Percentiles rank a stretch among this genome's conserved stretches.
Evolutionary conservation across 2,329 filamentous ascomycete genomes (phyloP).

Genomic region (Teratosphaeria pseudoeucalypti): DNA sequence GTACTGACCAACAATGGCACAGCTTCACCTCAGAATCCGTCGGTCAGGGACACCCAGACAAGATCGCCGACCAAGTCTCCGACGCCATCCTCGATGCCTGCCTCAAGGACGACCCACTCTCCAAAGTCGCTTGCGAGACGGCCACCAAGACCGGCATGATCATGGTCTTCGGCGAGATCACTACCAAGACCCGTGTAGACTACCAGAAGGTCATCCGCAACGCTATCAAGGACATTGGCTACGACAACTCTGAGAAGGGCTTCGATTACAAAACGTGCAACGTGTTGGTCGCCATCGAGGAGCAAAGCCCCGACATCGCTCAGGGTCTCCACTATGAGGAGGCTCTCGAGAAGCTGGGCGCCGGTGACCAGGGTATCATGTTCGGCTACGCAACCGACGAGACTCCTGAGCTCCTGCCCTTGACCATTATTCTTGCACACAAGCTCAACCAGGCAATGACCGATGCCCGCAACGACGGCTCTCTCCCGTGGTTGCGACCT

Average conservation of each 20-base stretch:
- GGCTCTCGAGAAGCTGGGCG: constrained; percentile 93
- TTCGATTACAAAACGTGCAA: constrained; percentile 99
- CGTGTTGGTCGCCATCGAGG: constrained; percentile 95
- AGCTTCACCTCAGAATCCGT: constrained; percentile 44
- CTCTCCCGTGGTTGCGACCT: constrained; percentile 85
- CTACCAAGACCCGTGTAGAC: constrained; percentile 88
- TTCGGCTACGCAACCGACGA: constrained; percentile 99
- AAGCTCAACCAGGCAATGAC: constrained; percentile 95
- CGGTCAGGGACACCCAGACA: constrained; percentile 30
- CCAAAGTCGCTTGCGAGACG: constrained; percentile 97
- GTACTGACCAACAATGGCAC: background rate
- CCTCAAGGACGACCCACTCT: constrained; percentile 84
- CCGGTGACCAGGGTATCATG: constrained; percentile 99
- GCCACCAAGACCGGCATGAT: constrained; percentile 99
- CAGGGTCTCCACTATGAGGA: constrained; percentile 98
- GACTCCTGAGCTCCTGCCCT: constrained; percentile 90
- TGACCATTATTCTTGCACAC: constrained; percentile 90
- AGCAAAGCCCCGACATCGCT: constrained; percentile 97
- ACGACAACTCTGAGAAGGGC: constrained; percentile 92
- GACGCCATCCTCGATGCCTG: constrained; percentile 98
- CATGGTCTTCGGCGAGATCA: constrained; percentile 98
- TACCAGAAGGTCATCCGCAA: constrained; percentile 96
- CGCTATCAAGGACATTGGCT: constrained; percentile 96
- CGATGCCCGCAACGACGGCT: constrained; percentile 74
- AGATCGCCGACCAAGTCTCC: constrained; percentile 72